Evolutionary conservation across 139 green algal genomes (phyloP).

Genomic region (Ostreobium quekettii): DNA sequence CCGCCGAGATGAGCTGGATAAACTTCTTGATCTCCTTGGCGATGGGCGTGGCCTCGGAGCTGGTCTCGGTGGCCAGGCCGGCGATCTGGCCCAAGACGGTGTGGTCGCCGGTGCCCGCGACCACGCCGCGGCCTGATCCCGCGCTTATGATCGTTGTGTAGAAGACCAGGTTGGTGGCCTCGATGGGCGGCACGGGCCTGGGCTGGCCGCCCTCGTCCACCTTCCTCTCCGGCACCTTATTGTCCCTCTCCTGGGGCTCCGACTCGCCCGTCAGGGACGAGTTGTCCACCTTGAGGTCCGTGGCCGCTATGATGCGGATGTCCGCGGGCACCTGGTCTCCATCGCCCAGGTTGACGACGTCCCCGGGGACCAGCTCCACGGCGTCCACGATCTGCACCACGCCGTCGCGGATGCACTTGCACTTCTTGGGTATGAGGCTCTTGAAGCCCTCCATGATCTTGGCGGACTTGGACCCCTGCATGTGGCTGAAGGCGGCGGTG

Average conservation of each 20-base stretch:
- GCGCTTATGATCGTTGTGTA: constrained; percentile 58
- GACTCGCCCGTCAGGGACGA: constrained; percentile 33
- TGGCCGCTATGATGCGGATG: constrained; percentile 27
- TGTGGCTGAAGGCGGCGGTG: constrained; percentile 45
- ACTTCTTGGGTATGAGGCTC: constrained; percentile 62
- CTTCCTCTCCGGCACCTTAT: constrained; percentile 11
- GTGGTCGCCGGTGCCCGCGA: constrained; percentile 33
- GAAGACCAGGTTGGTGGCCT: constrained; percentile 62
- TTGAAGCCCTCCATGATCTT: constrained; percentile 69
- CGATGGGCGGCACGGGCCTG: constrained; percentile 37
- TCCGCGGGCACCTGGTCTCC: constrained; percentile 33
- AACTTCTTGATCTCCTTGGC: constrained; percentile 36
- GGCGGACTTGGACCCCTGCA: constrained; percentile 58
- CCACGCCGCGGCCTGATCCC: constrained; percentile 29
- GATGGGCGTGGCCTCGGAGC: constrained; percentile 22
- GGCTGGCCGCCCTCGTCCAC: constrained; percentile 14
- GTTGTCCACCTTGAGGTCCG: constrained; percentile 39
- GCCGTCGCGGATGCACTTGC: constrained; percentile 32
- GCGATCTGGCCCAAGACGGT: constrained; percentile 39
- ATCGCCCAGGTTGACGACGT: constrained; percentile 20
- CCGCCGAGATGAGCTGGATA: constrained; percentile 31
- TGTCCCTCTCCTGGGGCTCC: constrained; percentile 35
- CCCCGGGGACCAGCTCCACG: constrained; percentile 30
- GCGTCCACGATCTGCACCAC: constrained; percentile 20
- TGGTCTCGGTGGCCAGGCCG: constrained; percentile 31